Evolutionary conservation across 345 rosid species (phyloP), one percentile per base, ranked within the genome.

Genomic region (Microthlaspi erraticum): DNA sequence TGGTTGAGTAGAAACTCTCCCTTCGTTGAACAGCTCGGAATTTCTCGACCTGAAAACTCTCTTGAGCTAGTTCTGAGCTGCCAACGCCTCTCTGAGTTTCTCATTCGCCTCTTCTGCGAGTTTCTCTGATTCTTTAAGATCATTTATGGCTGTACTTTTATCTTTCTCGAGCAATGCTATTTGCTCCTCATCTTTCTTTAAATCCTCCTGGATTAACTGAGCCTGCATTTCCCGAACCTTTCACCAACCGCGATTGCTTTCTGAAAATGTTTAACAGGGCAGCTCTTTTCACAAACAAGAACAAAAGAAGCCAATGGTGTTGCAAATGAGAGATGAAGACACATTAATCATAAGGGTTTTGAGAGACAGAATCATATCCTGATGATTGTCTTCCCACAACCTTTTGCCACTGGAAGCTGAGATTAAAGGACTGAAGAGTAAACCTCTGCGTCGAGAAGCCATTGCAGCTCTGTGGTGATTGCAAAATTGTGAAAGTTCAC

Each of bases 41-140:
- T 73, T 88, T 92, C 80, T 92, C 95, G 13, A 92, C 78, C 79
- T 93, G 92, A 6, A 87, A 87, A 75, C 79, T 56, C 78, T 87
- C 93, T 79, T 87, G 93, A 1, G 98, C 96, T 79, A 82, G 78
- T 88, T 87, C 78, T 88, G 96, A 58, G 98, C 98, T 80, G 83
- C 88, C 77, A 90, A 45, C 38, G 98, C 93, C 71, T 87, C 92
- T 70, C 66, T 87, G 13, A 93, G 89, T 79, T 87, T 93, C 78
- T 84, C 92, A 79, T 83, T 87, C 19, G 85, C 89, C 77, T 82
- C 93, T 36, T 82, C 91, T 13, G 84, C 85, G 2, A 60, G 80
- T 74, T 80, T 83, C 80, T 84, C 91, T 0, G 80, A 89, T 76
- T 82, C 85, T 76, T 88, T 90, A 70, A 90, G 86, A 50, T 88